These are phyloP conservation scores for Suhomyces anneliseae DNA, from an alignment of 1,139 yeast species.

Conservation along the genomic window DNA sequence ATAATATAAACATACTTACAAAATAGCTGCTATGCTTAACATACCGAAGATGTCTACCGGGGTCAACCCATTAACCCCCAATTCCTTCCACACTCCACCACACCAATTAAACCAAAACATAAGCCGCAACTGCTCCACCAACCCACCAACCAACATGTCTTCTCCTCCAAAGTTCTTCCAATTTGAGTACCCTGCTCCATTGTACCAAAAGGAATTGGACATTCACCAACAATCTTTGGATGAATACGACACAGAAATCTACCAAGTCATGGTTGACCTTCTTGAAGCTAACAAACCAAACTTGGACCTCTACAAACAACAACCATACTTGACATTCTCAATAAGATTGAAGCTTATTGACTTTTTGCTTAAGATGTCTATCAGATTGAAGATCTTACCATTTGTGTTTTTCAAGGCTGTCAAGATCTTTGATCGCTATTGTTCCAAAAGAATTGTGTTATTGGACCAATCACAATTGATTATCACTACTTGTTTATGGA, in stretches of 20 bases:
- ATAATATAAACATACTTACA: no score
- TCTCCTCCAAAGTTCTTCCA: slow-evolving; percentile 25
- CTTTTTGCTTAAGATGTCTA: slow-evolving; percentile 57
- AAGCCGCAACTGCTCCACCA: slow-evolving; percentile 1
- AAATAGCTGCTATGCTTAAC: slow-evolving; percentile 9
- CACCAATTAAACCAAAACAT: slow-evolving; percentile 6
- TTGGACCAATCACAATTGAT: slow-evolving; percentile 64
- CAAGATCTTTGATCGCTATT: slow-evolving; percentile 62
- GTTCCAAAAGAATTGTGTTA: slow-evolving; percentile 61
- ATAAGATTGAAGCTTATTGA: slow-evolving; percentile 55
- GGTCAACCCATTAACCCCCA: slow-evolving; percentile 11
- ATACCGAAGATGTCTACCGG: slow-evolving; percentile 13
- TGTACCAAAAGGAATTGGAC: slow-evolving; percentile 51
- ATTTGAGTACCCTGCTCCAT: slow-evolving; percentile 46
- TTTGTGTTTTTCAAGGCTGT: slow-evolving; percentile 62
- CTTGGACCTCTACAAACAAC: slow-evolving; percentile 55
- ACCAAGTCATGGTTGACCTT: slow-evolving; percentile 38
- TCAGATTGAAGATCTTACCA: slow-evolving; percentile 57
- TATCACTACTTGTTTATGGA: slow-evolving; percentile 66
- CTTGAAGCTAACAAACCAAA: slow-evolving; percentile 45
- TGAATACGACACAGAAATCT: slow-evolving; percentile 56
- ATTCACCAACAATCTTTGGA: slow-evolving; percentile 47
- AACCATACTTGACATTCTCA: slow-evolving; percentile 58
- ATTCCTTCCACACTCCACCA: slow-evolving; percentile 11
- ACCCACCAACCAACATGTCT: background rate